Evolutionary conservation across 495 filamentous ascomycete species (phyloP), one percentile per base, ranked within the genome.

Genomic region (Podospora appendiculata): DNA sequence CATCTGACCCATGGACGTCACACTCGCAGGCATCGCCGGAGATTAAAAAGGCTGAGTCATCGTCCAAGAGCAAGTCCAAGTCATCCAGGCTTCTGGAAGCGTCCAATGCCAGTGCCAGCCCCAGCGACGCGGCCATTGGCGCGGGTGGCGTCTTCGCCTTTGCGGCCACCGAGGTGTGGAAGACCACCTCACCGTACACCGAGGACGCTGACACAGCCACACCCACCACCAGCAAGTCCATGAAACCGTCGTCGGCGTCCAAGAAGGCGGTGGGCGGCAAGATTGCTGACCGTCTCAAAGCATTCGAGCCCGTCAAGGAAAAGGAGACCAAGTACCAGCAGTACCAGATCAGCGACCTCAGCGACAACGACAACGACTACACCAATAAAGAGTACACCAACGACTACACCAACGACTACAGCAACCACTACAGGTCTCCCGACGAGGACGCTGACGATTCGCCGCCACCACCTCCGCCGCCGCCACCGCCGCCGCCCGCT

Each of bases 261-360:
- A 68, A 67, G 54, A 78, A 75, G 63, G 61, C 70, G 32, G 68
- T 72, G 41, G 60, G 64, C 43, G 66, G 70, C 47, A 81, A 76
- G 62, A 71, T 81, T 64, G 70, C 76, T 41, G 73, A 79, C 42
- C 70, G 69, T 50, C 66, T 79, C 36, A 73, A 69, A 60, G 72
- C 78, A 35, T 81, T 79, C 58, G 74, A 80, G 64, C 58, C 69
- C 41, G 53, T 62, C 47, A 61, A 72, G 77, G 57, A 76, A 67
- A 55, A 76, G 72, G 48, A 51, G 48, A 44, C 54, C 44, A 41
- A 41, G 40, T 36, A 40, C 17, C 17, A 10, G 14, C 58, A 77
- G 81, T 62, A 70, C 50, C 45, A 50, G 36, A 3, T 11, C 9
- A 38, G 13, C 36, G 36, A 38, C 10, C 25, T 25, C 25, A 25